Conservation (phyloP, 768 basidiomycete genomes). For the Brasilioporus rufonigricans region DNA sequence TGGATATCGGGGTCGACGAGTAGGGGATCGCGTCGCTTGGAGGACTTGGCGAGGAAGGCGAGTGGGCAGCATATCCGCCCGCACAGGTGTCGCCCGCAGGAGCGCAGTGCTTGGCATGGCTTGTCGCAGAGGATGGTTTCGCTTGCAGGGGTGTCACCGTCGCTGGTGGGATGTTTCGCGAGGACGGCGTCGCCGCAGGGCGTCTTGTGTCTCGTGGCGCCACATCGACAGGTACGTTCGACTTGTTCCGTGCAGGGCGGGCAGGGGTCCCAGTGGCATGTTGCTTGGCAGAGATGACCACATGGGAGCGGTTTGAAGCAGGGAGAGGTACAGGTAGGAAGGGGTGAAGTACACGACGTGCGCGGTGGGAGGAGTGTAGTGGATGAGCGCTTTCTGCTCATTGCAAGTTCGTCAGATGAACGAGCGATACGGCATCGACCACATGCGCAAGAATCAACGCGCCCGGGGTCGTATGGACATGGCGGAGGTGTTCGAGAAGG, state of each 20-base stretch:
- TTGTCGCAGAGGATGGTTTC: conserved; percentile 82
- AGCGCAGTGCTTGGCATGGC: conserved; percentile 71
- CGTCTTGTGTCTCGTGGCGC: conserved; percentile 52
- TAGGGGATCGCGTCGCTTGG: conserved; percentile 38
- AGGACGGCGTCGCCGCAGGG: conserved; percentile 42
- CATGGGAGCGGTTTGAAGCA: conserved; percentile 73
- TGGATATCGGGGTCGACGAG: conserved; percentile 4
- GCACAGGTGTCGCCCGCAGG: conserved; percentile 88
- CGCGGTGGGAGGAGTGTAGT: conserved; percentile 38
- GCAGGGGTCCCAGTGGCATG: conserved; percentile 79
- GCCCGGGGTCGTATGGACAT: conserved; percentile 73
- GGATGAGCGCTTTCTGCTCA: neutral
- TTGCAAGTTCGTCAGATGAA: conserved; percentile 35
- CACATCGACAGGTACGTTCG: conserved; percentile 84
- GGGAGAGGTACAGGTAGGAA: conserved; percentile 72
- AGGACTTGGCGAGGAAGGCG: conserved; percentile 58
- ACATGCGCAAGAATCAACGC: conserved; percentile 79
- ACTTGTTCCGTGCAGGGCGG: conserved; percentile 61
- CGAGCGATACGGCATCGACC: conserved; percentile 47
- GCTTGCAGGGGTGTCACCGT: conserved; percentile 32
- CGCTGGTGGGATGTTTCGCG: neutral
- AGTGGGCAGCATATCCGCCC: conserved; percentile 86
- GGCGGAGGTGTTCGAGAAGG: conserved; percentile 52
- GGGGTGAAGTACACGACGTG: conserved; percentile 62
- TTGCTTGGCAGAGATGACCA: conserved; percentile 64